phyloP scores from a whole-genome alignment of 768 basidiomycete genomes.

The Psilocybe subaeruginosa region DNA sequence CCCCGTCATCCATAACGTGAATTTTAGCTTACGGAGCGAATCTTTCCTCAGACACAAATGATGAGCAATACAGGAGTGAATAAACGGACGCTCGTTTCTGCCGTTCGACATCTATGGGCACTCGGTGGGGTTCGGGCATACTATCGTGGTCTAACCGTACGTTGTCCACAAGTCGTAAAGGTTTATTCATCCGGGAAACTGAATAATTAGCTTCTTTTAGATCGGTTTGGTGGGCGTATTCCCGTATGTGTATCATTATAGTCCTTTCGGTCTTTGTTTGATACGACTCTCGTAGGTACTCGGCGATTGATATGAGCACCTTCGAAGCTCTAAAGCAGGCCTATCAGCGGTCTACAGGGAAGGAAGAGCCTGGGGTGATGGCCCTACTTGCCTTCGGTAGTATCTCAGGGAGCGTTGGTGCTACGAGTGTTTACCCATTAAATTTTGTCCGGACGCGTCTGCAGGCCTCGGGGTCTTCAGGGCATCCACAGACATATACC shows the following conservation, averaged over 20 bases:
- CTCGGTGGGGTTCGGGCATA: slow-evolving; percentile 82
- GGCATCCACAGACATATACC: slow-evolving; percentile 89
- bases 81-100: slow-evolving; percentile 58
- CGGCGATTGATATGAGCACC: slow-evolving; percentile 97
- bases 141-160: slow-evolving; percentile 88
- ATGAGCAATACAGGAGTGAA: slow-evolving; percentile 82
- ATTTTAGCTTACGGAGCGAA: background rate
- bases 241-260: slow-evolving; percentile 58
- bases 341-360: slow-evolving; percentile 83
- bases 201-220: slow-evolving; percentile 40
- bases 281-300: slow-evolving; percentile 52
- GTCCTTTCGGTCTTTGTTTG: background rate
- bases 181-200: no score
- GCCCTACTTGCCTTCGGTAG: slow-evolving; percentile 91
- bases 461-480: slow-evolving; percentile 95
- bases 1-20: background rate
- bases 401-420: slow-evolving; percentile 91
- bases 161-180: slow-evolving; percentile 30
- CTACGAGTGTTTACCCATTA: slow-evolving; percentile 90
- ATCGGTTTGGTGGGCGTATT: slow-evolving; percentile 96
- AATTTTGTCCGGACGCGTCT: slow-evolving; percentile 92
- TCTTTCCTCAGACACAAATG: slow-evolving; percentile 76
- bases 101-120: slow-evolving; percentile 75
- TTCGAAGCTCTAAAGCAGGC: slow-evolving; percentile 95
- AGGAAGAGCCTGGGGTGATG: slow-evolving; percentile 88